Conservation (phyloP, 345 rosid genomes). For the Conringia planisiliqua region DNA sequence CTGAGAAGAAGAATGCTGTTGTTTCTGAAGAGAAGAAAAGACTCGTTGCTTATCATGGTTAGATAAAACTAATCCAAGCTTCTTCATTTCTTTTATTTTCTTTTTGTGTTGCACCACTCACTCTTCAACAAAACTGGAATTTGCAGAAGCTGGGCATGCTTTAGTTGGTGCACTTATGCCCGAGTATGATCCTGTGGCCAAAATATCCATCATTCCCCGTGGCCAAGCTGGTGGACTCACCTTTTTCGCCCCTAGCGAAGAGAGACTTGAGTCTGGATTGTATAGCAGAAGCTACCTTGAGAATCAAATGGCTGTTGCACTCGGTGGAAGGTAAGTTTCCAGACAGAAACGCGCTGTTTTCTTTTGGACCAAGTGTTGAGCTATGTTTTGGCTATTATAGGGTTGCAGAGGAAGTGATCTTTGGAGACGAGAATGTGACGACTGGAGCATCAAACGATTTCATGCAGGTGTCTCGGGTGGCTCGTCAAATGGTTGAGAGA, state of each 20-base stretch:
- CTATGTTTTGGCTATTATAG: conserved; percentile 31
- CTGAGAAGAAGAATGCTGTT: conserved; percentile 95
- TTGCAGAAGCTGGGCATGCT: conserved; percentile 93
- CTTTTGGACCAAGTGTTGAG: too few species aligned
- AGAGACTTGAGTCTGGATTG: conserved; percentile 91
- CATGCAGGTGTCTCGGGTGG: conserved; percentile 97
- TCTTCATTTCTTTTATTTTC: not conserved
- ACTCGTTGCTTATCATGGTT: conserved; percentile 93
- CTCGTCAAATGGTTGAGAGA: conserved; percentile 98
- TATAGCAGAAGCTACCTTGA: conserved; percentile 93
- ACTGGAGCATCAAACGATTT: conserved; percentile 98
- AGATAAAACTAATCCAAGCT: not conserved
- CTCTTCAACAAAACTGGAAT: not conserved
- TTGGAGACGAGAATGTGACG: conserved; percentile 84
- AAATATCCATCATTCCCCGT: conserved; percentile 91
- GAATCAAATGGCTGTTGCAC: conserved; percentile 98
- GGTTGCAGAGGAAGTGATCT: conserved; percentile 94
- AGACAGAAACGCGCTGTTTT: not conserved
- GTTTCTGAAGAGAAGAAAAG: conserved; percentile 89
- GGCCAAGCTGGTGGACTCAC: conserved; percentile 98
- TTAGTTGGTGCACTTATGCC: conserved; percentile 95
- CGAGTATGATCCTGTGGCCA: conserved; percentile 90
- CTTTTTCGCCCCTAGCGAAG: conserved; percentile 91
- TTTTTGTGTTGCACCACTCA: not conserved
- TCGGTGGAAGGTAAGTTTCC: conserved; percentile 83